Evolutionary conservation across 2,329 filamentous ascomycete genomes (phyloP).

Genomic region (Exophiala lecanii-corni): DNA sequence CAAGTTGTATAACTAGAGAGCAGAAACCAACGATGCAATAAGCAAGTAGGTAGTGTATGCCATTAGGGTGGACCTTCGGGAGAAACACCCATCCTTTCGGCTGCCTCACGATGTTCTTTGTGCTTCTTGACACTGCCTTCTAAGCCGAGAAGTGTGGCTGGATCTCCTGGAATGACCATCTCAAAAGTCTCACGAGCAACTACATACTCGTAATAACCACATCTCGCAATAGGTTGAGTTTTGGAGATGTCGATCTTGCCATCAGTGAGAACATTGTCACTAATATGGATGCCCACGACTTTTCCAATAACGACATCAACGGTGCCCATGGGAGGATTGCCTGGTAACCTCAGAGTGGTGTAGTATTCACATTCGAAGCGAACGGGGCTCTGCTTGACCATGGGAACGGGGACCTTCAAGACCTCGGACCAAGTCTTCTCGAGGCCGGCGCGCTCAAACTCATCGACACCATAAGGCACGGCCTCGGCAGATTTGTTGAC

Average conservation of each 20-base stretch:
- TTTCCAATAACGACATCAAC: conserved; percentile 56
- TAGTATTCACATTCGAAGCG: conserved; percentile 57
- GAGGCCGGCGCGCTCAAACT: conserved; percentile 49
- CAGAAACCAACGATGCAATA: no score
- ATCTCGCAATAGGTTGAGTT: conserved; percentile 56
- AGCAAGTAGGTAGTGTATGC: background rate
- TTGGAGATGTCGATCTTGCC: conserved; percentile 54
- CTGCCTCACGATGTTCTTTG: conserved; percentile 24
- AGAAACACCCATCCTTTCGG: conserved; percentile 7
- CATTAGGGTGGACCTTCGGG: conserved; percentile 9
- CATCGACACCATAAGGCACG: conserved; percentile 47
- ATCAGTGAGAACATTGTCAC: conserved; percentile 51
- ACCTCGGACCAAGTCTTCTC: conserved; percentile 44
- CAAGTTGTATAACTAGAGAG: no score
- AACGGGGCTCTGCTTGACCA: conserved; percentile 52
- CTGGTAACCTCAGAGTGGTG: conserved; percentile 51
- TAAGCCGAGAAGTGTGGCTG: conserved; percentile 36
- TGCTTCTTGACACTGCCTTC: conserved; percentile 36
- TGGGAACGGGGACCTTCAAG: conserved; percentile 38
- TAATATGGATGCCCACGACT: conserved; percentile 56
- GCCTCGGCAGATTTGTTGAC: conserved; percentile 54
- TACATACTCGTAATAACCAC: conserved; percentile 57
- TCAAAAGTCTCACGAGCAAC: conserved; percentile 55
- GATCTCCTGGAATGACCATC: conserved; percentile 46
- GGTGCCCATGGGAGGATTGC: conserved; percentile 53